These are phyloP conservation scores for Calonectria pauciramosa DNA, from an alignment of 2,329 filamentous ascomycete genomes.

Conservation along the genomic window DNA sequence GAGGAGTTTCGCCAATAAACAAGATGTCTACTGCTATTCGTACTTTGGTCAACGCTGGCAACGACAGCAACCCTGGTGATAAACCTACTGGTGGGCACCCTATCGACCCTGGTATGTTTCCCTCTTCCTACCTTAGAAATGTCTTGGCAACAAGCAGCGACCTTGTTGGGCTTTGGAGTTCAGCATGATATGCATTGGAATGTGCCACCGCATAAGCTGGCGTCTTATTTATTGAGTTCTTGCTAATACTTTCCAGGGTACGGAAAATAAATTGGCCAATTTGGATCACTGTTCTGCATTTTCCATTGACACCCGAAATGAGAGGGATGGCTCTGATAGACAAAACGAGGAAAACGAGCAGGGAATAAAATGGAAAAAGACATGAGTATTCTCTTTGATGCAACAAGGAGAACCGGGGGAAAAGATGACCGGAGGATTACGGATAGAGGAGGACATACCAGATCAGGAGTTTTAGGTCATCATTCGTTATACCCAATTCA, in stretches of 20 bases:
- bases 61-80: constrained; percentile 29
- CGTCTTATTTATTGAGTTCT: constrained; percentile 3
- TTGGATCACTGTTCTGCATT: neutral
- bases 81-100: constrained; percentile 1
- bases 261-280: neutral
- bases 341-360: neutral
- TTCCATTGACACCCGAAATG: neutral
- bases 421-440: neutral
- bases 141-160: neutral
- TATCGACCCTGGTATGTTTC: constrained; percentile 18
- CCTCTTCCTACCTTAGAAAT: neutral
- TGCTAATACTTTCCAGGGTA: constrained; percentile 7
- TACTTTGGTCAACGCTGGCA: neutral
- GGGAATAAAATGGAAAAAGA: neutral
- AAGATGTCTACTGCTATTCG: constrained; percentile 27
- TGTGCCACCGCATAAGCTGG: neutral
- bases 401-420: neutral
- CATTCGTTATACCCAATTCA: neutral
- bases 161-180: neutral
- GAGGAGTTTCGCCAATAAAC: neutral
- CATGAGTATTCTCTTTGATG: neutral
- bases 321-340: no score
- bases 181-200: neutral
- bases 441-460: neutral
- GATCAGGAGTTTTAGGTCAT: neutral